Percentiles rank a stretch among this genome's conserved stretches.
Conservation (phyloP, 768 basidiomycete genomes). For the Lactarius indigo region DNA sequence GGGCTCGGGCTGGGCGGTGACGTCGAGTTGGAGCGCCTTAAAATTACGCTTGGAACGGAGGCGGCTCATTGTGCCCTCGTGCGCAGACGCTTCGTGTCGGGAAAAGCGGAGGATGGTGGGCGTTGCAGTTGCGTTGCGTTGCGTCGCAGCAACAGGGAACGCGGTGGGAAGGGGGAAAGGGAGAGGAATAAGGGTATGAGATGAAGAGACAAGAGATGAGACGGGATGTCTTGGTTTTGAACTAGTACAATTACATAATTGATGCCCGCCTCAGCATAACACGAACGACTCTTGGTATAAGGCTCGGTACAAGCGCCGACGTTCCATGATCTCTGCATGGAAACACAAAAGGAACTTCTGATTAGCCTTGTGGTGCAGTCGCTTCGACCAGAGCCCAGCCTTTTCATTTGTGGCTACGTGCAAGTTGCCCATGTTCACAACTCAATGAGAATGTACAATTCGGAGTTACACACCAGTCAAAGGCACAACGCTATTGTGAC, state of each 20-base stretch:
- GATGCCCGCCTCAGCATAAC: background rate
- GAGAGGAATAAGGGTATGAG: background rate
- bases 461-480: background rate
- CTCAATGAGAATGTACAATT: background rate
- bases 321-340: too few species aligned
- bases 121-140: background rate
- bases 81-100: background rate
- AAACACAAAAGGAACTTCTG: background rate
- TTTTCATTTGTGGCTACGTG: too few species aligned
- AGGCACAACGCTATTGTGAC: background rate
- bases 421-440: background rate
- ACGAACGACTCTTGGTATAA: background rate
- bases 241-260: constrained; percentile 9
- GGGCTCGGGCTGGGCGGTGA: constrained; percentile 42
- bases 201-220: background rate
- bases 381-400: background rate
- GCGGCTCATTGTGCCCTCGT: constrained; percentile 39
- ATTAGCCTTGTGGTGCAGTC: background rate
- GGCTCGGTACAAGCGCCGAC: too few species aligned
- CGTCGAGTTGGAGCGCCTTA: constrained; percentile 77
- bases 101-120: background rate
- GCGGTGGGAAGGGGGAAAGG: background rate
- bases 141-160: background rate
- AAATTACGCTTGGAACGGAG: constrained; percentile 92
- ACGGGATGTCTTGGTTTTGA: constrained; percentile 20